These are phyloP conservation scores for Orbilia ellipsospora DNA, from an alignment of 2,329 filamentous ascomycete species.

Conservation along the genomic window DNA sequence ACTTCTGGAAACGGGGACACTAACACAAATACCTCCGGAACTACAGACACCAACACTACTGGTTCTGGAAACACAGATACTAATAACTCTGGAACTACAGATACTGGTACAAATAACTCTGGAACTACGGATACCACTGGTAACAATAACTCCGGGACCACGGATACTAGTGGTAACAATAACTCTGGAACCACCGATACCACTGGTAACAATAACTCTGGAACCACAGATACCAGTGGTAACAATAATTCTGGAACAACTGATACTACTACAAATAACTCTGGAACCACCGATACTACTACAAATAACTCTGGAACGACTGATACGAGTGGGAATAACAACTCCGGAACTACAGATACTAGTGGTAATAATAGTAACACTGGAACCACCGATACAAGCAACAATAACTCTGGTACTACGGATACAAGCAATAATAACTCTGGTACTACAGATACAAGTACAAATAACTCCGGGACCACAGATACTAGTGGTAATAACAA, in stretches of 20 bases:
- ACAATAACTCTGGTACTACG: neutral
- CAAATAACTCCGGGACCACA: neutral
- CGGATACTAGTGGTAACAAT: neutral
- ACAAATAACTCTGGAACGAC: neutral
- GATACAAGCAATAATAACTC: neutral
- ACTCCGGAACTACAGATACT: neutral
- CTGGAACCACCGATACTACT: neutral
- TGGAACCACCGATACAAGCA: neutral
- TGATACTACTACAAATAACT: too few species aligned
- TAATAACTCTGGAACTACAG: neutral
- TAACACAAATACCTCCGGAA: neutral
- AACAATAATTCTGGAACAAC: neutral
- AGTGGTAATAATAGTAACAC: neutral
- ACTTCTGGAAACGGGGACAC: neutral
- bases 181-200: neutral
- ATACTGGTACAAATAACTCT: conserved; percentile 1
- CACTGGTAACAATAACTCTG: neutral
- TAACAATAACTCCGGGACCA: neutral
- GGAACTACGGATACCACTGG: too few species aligned
- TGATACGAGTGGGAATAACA: neutral
- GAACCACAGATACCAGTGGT: conserved; percentile 2
- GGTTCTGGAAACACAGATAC: too few species aligned
- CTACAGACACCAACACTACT: neutral
- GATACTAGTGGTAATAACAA: neutral
- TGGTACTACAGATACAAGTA: neutral